Percentiles rank a stretch among this genome's conserved stretches.
Conservation (phyloP, 345 rosid genomes). For the Murraya paniculata region DNA sequence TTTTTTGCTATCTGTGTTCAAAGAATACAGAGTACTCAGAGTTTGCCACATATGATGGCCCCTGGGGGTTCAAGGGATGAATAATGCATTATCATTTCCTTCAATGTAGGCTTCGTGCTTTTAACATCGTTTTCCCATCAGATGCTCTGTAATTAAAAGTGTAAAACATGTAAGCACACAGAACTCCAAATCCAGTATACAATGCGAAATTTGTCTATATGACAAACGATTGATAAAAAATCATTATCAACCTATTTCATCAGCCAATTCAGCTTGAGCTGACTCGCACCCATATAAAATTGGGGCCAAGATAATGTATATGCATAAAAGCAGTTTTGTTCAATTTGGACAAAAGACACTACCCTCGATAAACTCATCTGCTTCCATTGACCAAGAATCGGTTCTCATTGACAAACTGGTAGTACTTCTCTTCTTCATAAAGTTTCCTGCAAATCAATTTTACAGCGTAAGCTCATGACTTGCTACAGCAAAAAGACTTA, state of each 20-base stretch:
- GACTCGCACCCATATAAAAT: neutral
- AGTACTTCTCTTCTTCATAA: conserved; percentile 62
- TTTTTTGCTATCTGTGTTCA: neutral
- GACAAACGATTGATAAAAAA: neutral
- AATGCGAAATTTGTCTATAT: neutral
- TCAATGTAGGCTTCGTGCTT: conserved; percentile 84
- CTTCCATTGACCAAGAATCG: conserved; percentile 17
- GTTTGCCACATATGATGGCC: neutral
- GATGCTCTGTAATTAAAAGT: conserved; percentile 60
- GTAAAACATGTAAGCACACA: conserved; percentile 13
- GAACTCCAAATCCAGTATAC: neutral
- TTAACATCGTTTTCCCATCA: conserved; percentile 85
- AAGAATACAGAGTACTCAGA: neutral
- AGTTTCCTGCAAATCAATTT: conserved; percentile 44
- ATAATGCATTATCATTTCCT: conserved; percentile 78
- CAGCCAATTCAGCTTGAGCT: neutral
- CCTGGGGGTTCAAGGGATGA: conserved; percentile 61
- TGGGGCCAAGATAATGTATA: no score
- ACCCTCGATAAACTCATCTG: neutral
- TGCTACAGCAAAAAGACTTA: neutral
- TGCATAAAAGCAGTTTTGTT: neutral
- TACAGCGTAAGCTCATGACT: neutral
- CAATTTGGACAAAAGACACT: neutral
- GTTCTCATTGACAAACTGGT: conserved; percentile 32
- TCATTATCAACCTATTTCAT: neutral